Evolutionary conservation across 169 alveolate genomes (phyloP).

Genomic region (Cryptosporidium baileyi): DNA sequence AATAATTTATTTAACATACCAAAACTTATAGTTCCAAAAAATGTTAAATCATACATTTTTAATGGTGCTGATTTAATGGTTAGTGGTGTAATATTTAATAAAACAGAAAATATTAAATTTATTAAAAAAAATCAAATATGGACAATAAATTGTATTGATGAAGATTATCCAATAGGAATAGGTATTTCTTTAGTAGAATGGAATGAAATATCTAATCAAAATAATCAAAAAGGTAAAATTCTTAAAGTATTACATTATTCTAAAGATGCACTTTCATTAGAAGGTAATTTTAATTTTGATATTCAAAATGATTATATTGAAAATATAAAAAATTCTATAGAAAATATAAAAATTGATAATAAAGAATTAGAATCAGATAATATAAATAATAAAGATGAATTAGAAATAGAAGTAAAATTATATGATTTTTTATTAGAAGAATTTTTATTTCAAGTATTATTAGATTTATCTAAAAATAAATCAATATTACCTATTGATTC

Average conservation of each 20-base stretch:
- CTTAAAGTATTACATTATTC: constrained; percentile 19
- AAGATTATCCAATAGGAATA: constrained; percentile 27
- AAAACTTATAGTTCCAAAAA: neutral
- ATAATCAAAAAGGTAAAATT: constrained; percentile 5
- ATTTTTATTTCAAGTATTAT: neutral
- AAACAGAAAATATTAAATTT: neutral
- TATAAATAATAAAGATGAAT: neutral
- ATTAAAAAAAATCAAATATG: constrained; percentile 51
- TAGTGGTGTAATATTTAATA: constrained; percentile 15
- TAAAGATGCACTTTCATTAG: constrained; percentile 41
- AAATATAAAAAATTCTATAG: neutral
- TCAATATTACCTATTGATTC: constrained; percentile 37
- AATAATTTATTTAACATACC: neutral
- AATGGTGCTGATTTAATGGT: constrained; percentile 68
- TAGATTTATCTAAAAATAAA: neutral
- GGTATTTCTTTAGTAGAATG: constrained; percentile 61
- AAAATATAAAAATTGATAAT: neutral
- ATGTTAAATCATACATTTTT: constrained; percentile 28
- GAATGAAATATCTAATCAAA: constrained; percentile 2
- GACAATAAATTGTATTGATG: constrained; percentile 21
- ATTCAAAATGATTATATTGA: neutral
- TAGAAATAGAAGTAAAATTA: neutral
- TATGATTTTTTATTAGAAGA: constrained; percentile 26
- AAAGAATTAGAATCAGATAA: neutral
- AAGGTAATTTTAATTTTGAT: constrained; percentile 34